phyloP scores from a whole-genome alignment of 2,329 filamentous ascomycete genomes.

The Colletotrichum tanaceti region DNA sequence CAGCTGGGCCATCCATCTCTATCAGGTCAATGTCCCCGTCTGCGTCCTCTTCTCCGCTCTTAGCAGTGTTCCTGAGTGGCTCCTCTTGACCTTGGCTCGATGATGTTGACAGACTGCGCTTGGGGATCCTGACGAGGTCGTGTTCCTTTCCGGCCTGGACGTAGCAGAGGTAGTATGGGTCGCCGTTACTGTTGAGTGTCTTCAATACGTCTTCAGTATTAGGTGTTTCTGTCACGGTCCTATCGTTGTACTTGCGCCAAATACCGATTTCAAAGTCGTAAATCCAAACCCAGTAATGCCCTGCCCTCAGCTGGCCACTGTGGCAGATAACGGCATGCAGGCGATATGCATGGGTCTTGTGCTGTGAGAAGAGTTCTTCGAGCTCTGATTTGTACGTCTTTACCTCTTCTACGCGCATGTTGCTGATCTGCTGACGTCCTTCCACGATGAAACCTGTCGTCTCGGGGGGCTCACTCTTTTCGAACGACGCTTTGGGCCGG shows the following conservation, averaged over 20 bases:
- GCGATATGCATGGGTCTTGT: slow-evolving; percentile 77
- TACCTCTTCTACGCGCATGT: slow-evolving; percentile 60
- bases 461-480: slow-evolving; percentile 17
- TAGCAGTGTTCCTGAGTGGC: neutral
- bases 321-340: slow-evolving; percentile 96
- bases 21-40: slow-evolving; percentile 28
- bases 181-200: slow-evolving; percentile 74
- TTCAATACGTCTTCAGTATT: slow-evolving; percentile 76
- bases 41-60: slow-evolving; percentile 3
- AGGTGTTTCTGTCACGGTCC: slow-evolving; percentile 76
- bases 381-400: slow-evolving; percentile 47
- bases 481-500: slow-evolving; percentile 3
- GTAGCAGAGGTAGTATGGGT: slow-evolving; percentile 87
- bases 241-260: slow-evolving; percentile 97
- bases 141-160: slow-evolving; percentile 75
- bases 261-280: slow-evolving; percentile 81
- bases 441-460: neutral
- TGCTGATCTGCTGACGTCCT: slow-evolving; percentile 47
- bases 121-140: slow-evolving; percentile 60
- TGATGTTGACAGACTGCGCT: slow-evolving; percentile 10
- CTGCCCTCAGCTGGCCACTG: slow-evolving; percentile 76
- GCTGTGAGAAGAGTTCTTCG: slow-evolving; percentile 69
- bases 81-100: neutral
- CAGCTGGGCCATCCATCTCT: neutral
- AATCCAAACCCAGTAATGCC: slow-evolving; percentile 98